These are phyloP conservation scores for Oxytropis ochrocephala DNA, from an alignment of 306 rosid genomes.

Conservation along the genomic window DNA sequence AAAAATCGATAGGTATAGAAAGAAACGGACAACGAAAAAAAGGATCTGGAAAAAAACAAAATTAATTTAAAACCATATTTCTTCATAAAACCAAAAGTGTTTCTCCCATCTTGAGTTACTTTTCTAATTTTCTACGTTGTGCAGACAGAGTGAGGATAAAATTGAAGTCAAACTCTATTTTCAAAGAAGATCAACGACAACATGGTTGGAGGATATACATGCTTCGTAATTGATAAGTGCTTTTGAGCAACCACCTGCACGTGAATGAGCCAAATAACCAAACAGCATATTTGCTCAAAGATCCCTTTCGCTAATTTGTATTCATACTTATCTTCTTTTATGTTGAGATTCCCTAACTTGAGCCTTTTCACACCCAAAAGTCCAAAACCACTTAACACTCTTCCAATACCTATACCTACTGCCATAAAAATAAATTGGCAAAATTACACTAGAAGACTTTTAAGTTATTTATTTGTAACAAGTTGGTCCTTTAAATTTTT, in stretches of 20 bases:
- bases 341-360: constrained; percentile 8
- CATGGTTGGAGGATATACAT: not conserved
- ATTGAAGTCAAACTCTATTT: not conserved
- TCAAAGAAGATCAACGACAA: not conserved
- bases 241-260: constrained; percentile 1
- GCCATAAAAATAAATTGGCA: not conserved
- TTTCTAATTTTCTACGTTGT: not conserved
- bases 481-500: too few relatives aligned
- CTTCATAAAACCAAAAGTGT: not conserved
- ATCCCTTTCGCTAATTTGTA: constrained; percentile 36
- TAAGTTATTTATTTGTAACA: too few relatives aligned
- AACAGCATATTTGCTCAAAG: constrained; percentile 12
- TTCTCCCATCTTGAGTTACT: not conserved
- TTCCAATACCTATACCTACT: not conserved
- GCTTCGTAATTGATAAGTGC: not conserved
- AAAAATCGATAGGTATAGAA: too few relatives aligned
- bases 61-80: too few relatives aligned
- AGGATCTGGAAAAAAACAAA: too few relatives aligned
- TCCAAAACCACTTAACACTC: not conserved
- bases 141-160: not conserved
- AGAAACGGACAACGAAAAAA: too few relatives aligned
- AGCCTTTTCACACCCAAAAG: constrained; percentile 45
- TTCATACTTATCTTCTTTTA: constrained; percentile 40
- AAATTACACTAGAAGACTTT: too few relatives aligned
- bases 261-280: constrained; percentile 12